Evolutionary conservation across 202 grass and related monocot species (phyloP), one percentile per base, ranked within the genome.

Genomic region (Carex arenaria): DNA sequence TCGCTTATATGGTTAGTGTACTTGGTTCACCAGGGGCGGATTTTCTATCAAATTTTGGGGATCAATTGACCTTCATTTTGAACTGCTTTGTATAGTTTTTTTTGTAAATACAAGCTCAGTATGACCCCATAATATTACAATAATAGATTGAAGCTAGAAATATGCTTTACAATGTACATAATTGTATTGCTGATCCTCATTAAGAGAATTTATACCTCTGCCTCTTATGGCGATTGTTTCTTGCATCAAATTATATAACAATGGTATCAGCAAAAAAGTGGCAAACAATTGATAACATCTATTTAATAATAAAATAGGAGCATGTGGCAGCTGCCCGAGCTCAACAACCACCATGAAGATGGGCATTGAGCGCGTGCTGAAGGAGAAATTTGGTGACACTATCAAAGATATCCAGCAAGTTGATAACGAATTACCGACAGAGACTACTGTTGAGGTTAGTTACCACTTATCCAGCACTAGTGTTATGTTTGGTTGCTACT

Each of bases 281-380:
- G 10, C 5, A 61, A 19, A 67, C 47, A 69, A 15, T 57, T 61
- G 26, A 19, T 82, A 13, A 74, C 4, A 47, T 62, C 18, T 83
- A 76, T 68, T 80, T 38, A 19, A 57, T 71, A 32, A 51, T 14
- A 67, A 68, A 86, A 26, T 54, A 98, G 93, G 95, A 65, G 95
- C 95, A 28, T 98, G 93, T 74, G 89, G 93, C 56, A 98, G 93
- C 81, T 98, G 93, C 83, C 89, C 95, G 30, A 98, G 93, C 81
- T 95, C 93, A 22, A 98, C 93, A 7, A 98, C 93, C n/a, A 98
- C 95, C 38, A 95, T 95, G 95, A 92, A 91, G 73, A 95, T 98
- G 95, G 95, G 95, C 45, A 98, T 95, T 36, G 93, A 98, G 82
- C 89, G 90, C 23, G 93, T 98, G 36, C 86, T 98, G 10, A 93